These are phyloP conservation scores for Alternaria gaisen DNA, from an alignment of 2,329 filamentous ascomycete genomes.

Conservation along the genomic window DNA sequence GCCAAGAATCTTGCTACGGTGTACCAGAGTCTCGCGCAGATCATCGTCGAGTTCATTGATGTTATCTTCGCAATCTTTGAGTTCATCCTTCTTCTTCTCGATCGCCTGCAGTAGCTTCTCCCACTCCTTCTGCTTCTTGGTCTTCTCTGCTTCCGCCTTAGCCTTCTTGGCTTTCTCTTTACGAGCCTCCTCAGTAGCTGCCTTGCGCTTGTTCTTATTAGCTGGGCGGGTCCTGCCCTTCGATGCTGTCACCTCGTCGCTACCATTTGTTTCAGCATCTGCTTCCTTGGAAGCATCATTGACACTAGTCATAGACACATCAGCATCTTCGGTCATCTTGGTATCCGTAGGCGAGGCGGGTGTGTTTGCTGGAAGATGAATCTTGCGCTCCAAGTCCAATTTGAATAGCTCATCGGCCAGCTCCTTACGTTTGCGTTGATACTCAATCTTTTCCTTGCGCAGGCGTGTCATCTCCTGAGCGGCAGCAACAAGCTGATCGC, in stretches of 20 bases:
- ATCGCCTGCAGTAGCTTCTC: conserved; percentile 88
- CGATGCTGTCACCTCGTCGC: conserved; percentile 59
- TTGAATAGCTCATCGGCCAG: conserved; percentile 73
- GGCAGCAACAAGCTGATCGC: conserved; percentile 89
- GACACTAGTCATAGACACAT: conserved; percentile 63
- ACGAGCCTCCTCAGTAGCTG: conserved; percentile 68
- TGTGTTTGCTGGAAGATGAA: conserved; percentile 75
- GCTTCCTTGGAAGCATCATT: conserved; percentile 71
- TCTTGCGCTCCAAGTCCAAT: conserved; percentile 77
- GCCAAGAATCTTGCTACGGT: conserved; percentile 86
- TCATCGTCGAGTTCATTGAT: conserved; percentile 90
- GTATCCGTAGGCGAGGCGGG: conserved; percentile 66
- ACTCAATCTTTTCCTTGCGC: conserved; percentile 94
- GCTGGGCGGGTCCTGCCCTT: conserved; percentile 66
- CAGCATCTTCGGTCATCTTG: conserved; percentile 64
- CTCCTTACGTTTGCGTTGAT: conserved; percentile 78
- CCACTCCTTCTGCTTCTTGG: conserved; percentile 84
- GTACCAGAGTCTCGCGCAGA: conserved; percentile 90
- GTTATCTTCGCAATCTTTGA: conserved; percentile 83
- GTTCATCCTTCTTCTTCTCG: conserved; percentile 81
- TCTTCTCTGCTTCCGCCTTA: conserved; percentile 67
- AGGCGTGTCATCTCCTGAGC: conserved; percentile 93
- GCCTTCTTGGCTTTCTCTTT: conserved; percentile 72
- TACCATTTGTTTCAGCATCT: conserved; percentile 77
- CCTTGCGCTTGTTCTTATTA: conserved; percentile 78